Evolutionary conservation across 202 grass and related monocot species (phyloP).

Genomic region (Saccharum hybrid): DNA sequence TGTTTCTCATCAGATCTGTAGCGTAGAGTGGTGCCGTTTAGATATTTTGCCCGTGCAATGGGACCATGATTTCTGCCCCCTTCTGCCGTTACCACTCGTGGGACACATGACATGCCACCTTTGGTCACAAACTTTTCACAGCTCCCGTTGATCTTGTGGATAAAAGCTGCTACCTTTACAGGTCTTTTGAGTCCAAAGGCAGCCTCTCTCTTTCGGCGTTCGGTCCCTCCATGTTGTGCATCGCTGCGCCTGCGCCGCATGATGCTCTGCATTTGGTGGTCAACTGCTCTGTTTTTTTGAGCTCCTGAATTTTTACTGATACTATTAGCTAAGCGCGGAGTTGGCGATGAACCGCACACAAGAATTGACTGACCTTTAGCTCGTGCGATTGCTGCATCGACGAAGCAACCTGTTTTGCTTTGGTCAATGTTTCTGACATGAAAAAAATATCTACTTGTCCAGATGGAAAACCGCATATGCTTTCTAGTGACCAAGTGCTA

Average conservation of each 20-base stretch:
- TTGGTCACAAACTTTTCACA: conserved; percentile 26
- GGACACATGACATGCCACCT: conserved; percentile 17
- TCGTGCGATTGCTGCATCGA: background rate
- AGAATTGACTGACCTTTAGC: background rate
- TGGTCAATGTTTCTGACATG: conserved; percentile 6
- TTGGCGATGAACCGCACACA: background rate
- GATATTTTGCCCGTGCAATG: conserved; percentile 24
- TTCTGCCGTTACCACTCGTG: conserved; percentile 9
- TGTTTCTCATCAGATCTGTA: conserved; percentile 40
- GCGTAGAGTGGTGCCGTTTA: background rate
- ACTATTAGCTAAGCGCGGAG: background rate
- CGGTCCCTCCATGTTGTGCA: too few relatives aligned
- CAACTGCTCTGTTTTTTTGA: background rate
- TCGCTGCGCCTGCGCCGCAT: background rate
- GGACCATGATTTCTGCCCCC: background rate
- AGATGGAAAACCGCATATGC: background rate
- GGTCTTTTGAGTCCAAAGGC: background rate
- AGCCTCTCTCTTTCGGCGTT: background rate
- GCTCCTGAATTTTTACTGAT: background rate
- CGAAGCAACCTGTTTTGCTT: background rate
- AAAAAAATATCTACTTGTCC: background rate
- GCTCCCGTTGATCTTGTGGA: background rate
- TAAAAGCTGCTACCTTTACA: conserved; percentile 20
- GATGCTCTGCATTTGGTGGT: background rate
- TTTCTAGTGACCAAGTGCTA: conserved; percentile 2